Percentiles rank a stretch among this genome's conserved stretches.
These are phyloP conservation scores for Letharia lupina DNA, from an alignment of 495 filamentous ascomycete genomes.

Conservation along the genomic window DNA sequence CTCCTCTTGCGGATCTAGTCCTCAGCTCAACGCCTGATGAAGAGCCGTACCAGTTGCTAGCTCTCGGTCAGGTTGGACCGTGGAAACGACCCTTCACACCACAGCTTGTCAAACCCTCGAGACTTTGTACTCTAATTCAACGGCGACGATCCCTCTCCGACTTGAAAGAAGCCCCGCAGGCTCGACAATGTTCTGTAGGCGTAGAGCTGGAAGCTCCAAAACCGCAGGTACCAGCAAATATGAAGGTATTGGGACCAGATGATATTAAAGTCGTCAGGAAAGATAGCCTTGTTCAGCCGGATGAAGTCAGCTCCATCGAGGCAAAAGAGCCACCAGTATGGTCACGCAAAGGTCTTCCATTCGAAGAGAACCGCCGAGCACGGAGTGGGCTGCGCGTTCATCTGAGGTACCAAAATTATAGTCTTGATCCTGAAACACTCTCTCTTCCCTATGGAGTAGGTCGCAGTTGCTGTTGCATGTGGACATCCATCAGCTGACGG, in stretches of 20 bases:
- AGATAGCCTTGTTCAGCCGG: not conserved
- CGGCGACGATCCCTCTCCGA: constrained; percentile 18
- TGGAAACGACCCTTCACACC: constrained; percentile 1
- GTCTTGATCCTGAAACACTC: constrained; percentile 16
- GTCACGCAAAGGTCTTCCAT: constrained; percentile 19
- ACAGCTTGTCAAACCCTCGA: constrained; percentile 10
- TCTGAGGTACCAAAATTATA: not conserved
- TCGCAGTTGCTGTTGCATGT: not conserved
- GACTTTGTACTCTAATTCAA: constrained; percentile 5
- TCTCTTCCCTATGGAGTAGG: constrained; percentile 21
- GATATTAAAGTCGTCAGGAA: not conserved
- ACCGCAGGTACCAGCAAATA: not conserved
- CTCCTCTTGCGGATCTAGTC: constrained; percentile 12
- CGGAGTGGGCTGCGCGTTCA: not conserved
- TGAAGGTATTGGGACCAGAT: not conserved
- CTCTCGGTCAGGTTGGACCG: constrained; percentile 15
- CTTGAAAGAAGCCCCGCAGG: constrained; percentile 6
- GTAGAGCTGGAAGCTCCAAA: not conserved
- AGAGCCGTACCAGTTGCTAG: constrained; percentile 14
- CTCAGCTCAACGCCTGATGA: constrained; percentile 13
- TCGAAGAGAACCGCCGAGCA: not conserved
- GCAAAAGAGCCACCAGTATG: constrained; percentile 12
- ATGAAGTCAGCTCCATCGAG: not conserved
- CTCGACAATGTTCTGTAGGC: not conserved
- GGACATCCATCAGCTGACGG: not conserved